Base-by-base conservation (phyloP, 78 protist genomes). In the Dictyostelium brefeldianum region DNA sequence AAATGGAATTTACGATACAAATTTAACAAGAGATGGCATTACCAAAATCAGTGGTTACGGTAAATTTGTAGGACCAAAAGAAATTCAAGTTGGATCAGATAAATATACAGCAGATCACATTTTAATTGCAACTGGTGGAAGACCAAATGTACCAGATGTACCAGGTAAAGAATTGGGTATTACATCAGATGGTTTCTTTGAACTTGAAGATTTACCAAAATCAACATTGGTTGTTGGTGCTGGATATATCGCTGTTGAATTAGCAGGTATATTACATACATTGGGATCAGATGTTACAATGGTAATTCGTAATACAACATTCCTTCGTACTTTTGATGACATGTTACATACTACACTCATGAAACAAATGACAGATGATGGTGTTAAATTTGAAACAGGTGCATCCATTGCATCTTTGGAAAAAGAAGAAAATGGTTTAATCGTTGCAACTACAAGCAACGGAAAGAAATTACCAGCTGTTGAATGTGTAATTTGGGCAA, bases 191-290 rank as follows among this genome's bases (percentile, higher is more conserved):
- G 98, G 95, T 12, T 96, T 97, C 89, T 97, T 97, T 25, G 95
- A 92, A 3, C 79, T 97, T 6, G 89, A 80, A 36, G 59, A 51
- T 65, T 89, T 79, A n/a, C 98, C 98, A 46, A 47, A 78, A 71
- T 54, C 78, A 11, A 67, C 73, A 53, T 81, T 62, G 20, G 89
- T 96, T 5, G 57, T 79, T 31, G 97, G 96, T 81, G 96, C 98
- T 0, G 97, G 98, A 0, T 97, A 97, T 83, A 97, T 98, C 43
- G 99, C 98, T 1, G 96, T 97, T 4, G 99, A 98, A 48, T 53
- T 98, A 22, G 98, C 97, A 18, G 97, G 97, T n/a, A 89, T 98
- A 46, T 36, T 98, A 54, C 17, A 78, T 43, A 41, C 82, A 8
- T 94, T 98, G 0, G 99, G 99, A 0, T 20, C 82, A 15, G 77